Percentiles rank a stretch among this genome's conserved stretches.
Evolutionary conservation across 345 rosid species (phyloP).

Genomic region (Gynandropsis gynandra): DNA sequence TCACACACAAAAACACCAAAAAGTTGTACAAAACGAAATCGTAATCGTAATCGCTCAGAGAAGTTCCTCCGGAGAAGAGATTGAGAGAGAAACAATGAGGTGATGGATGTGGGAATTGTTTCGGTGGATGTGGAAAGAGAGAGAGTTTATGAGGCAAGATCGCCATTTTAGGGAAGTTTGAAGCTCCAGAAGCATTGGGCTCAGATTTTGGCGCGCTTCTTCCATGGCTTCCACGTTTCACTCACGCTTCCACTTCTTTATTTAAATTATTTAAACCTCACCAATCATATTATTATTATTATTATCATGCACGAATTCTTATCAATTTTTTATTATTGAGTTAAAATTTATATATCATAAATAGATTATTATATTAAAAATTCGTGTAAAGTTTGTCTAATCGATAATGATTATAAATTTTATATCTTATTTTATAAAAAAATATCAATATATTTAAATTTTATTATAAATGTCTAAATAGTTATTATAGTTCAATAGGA

Average conservation of each 20-base stretch:
- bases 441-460: neutral
- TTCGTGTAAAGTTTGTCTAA: no score
- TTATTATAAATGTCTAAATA: no score
- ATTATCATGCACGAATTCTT: no score
- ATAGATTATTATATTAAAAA: no score
- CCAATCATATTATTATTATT: no score
- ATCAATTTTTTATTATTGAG: no score
- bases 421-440: no score
- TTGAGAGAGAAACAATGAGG: conserved; percentile 11
- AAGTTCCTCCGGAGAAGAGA: neutral
- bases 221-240: conserved; percentile 37
- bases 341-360: no score
- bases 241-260: conserved; percentile 8
- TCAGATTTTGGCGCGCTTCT: conserved; percentile 61
- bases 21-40: neutral
- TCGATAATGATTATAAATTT: no score
- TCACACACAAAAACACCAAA: conserved; percentile 22
- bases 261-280: neutral
- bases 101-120: conserved; percentile 15
- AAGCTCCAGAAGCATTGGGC: conserved; percentile 34
- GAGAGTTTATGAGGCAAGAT: conserved; percentile 19
- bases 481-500: no score
- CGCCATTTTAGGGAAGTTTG: conserved; percentile 35
- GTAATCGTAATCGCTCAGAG: no score
- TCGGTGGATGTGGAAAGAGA: conserved; percentile 17